Conservation (phyloP, 169 alveolate genomes). For the Besnoitia besnoiti region DNA sequence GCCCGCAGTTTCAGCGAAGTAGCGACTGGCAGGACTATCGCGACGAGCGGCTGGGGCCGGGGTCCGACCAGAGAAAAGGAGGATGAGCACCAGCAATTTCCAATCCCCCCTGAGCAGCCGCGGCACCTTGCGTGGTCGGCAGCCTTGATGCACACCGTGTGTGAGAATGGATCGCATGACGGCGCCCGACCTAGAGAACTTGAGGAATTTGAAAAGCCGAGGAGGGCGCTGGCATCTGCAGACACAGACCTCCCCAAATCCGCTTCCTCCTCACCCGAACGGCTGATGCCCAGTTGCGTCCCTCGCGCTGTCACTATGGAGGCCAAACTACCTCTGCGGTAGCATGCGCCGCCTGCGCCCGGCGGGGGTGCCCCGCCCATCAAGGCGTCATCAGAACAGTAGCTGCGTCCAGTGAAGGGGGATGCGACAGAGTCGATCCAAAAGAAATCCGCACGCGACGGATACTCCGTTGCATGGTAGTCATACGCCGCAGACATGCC, state of each 20-base stretch:
- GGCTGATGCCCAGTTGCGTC: background rate
- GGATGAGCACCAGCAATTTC: background rate
- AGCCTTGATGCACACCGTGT: too few species aligned
- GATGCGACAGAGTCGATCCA: background rate
- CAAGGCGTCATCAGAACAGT: background rate
- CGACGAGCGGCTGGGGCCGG: constrained; percentile 4
- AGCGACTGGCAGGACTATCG: constrained; percentile 4
- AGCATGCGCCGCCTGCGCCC: too few species aligned
- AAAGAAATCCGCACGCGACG: background rate
- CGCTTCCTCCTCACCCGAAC: background rate
- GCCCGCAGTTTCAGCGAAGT: background rate
- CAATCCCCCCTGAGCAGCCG: background rate
- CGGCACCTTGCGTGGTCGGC: background rate
- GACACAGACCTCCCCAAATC: too few species aligned
- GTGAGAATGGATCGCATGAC: too few species aligned
- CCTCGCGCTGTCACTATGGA: background rate
- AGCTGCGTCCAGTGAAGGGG: background rate
- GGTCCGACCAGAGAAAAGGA: constrained; percentile 14
- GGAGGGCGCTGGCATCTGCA: too few species aligned
- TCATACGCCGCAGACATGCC: constrained; percentile 19
- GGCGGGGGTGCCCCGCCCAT: background rate
- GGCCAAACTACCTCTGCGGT: too few species aligned
- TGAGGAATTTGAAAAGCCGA: too few species aligned
- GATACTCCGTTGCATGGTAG: constrained; percentile 9
- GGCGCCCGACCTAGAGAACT: too few species aligned